Evolutionary conservation across 2,329 filamentous ascomycete genomes (phyloP).

Genomic region (Colletotrichum zoysiae): DNA sequence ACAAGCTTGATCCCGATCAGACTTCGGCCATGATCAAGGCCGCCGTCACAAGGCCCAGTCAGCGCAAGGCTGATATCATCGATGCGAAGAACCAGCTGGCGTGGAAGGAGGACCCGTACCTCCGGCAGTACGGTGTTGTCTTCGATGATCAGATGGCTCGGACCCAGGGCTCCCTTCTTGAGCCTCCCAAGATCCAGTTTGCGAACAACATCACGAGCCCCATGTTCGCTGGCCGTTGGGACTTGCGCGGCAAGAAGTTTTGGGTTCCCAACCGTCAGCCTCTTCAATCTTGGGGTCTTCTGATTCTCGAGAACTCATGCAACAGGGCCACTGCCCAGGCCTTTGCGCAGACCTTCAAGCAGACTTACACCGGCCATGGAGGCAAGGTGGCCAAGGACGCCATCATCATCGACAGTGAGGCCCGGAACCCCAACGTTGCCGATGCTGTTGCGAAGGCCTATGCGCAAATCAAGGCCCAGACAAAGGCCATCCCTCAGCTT

Average conservation of each 20-base stretch:
- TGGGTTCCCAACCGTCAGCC: constrained; percentile 69
- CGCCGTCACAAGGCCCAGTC: constrained; percentile 80
- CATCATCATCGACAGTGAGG: constrained; percentile 49
- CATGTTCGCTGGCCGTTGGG: constrained; percentile 82
- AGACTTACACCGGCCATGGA: constrained; percentile 63
- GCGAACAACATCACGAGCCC: constrained; percentile 70
- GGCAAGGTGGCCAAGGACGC: constrained; percentile 51
- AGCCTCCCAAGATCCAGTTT: constrained; percentile 79
- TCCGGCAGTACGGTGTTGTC: constrained; percentile 79
- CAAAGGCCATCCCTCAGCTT: constrained; percentile 75
- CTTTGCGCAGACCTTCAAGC: constrained; percentile 64
- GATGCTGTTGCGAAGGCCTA: constrained; percentile 69
- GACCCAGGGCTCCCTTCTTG: constrained; percentile 78
- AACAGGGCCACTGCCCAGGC: constrained; percentile 66
- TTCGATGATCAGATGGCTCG: constrained; percentile 74
- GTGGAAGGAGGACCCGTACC: constrained; percentile 77
- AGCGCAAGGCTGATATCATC: constrained; percentile 77
- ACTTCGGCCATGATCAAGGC: constrained; percentile 93
- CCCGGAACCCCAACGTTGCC: constrained; percentile 56
- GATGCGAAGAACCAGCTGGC: constrained; percentile 74
- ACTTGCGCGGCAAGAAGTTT: constrained; percentile 86
- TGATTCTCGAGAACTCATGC: constrained; percentile 71
- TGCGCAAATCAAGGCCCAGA: constrained; percentile 65
- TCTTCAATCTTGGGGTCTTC: constrained; percentile 81
- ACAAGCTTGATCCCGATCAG: constrained; percentile 72